Percentiles rank a stretch among this genome's conserved stretches.
These are phyloP conservation scores for Colletotrichum shisoi DNA, from an alignment of 2,329 filamentous ascomycete genomes.

Conservation along the genomic window DNA sequence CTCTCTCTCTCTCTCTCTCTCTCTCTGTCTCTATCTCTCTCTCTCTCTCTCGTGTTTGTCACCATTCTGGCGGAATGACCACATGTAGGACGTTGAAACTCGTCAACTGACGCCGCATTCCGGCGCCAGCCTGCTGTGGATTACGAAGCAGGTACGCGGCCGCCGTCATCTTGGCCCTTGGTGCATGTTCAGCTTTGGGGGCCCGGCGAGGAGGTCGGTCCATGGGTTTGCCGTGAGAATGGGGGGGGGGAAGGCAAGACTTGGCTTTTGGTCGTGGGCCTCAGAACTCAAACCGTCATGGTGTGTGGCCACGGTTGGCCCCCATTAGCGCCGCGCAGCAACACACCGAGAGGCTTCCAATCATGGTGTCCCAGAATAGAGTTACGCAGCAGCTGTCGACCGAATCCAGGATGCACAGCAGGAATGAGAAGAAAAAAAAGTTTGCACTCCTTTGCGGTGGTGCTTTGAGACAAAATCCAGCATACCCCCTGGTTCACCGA, in stretches of 20 bases:
- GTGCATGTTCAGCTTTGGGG: conserved; percentile 31
- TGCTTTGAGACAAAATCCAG: conserved; percentile 13
- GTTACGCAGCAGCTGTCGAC: neutral
- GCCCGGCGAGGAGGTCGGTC: neutral
- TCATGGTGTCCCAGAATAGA: neutral
- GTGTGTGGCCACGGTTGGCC: conserved; percentile 30
- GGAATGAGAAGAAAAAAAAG: neutral
- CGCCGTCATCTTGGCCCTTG: conserved; percentile 1
- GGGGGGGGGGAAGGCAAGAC: conserved; percentile 8
- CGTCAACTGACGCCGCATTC: neutral
- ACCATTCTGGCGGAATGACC: neutral
- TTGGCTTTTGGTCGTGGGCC: conserved; percentile 5
- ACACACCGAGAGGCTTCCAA: neutral
- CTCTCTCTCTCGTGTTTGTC: neutral
- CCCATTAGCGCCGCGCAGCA: conserved; percentile 31
- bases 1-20: no score
- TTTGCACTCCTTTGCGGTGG: neutral
- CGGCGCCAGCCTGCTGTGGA: conserved; percentile 12
- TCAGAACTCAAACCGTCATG: conserved; percentile 12
- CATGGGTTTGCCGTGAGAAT: conserved; percentile 17
- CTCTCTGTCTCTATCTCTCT: no score
- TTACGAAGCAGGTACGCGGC: conserved; percentile 30
- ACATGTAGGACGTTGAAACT: neutral
- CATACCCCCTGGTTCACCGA: conserved; percentile 28
- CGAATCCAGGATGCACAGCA: conserved; percentile 13